Evolutionary conservation across 2,329 filamentous ascomycete genomes (phyloP), one percentile per base, ranked within the genome.

Genomic region (Fusarium sp.): DNA sequence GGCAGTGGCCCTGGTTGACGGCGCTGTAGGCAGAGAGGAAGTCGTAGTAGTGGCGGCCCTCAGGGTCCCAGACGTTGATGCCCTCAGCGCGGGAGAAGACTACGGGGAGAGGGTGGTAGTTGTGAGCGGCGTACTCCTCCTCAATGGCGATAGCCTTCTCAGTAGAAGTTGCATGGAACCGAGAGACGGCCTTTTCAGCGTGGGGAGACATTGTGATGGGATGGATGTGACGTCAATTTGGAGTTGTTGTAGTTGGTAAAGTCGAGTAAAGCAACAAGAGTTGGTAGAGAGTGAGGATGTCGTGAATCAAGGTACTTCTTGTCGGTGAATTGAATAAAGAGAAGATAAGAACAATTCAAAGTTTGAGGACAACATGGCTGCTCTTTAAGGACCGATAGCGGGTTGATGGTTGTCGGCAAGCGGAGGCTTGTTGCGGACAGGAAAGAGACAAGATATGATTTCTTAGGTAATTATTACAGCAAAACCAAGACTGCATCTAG

Each of bases 101-200:
- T 67, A 99, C 91, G 44, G 96, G 96, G 5, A 99, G 89, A 21
- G 96, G 96, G 83, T 98, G 95, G 87, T 99, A 99, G 87, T 99
- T 99, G 89, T 99, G 96, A 54, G 96, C 96, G 55, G 96, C 96
- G 82, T 90, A 95, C 80, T 93, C 86, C 79, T 93, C 87, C 85
- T 99, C 96, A 59, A 91, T 85, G 59, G 90, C 85, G 81, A 98
- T 97, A 77, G 96, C 95, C 76, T 88, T 86, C 64, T 91, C 85
- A 46, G 94, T 95, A 31, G 95, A 94, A 25, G 93, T 82, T 61
- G 94, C 88, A 84, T 98, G 96, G 85, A 88, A 90, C 74, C 84
- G 85, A 55, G 84, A 83, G 70, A 72, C 69, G 63, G 66, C 60
- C 65, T 76, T 73, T 66, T 88, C 82, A 78, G 88, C 87, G 85